Conservation (phyloP, 2,329 filamentous ascomycete species). For the Colletotrichum cordylinicola region DNA sequence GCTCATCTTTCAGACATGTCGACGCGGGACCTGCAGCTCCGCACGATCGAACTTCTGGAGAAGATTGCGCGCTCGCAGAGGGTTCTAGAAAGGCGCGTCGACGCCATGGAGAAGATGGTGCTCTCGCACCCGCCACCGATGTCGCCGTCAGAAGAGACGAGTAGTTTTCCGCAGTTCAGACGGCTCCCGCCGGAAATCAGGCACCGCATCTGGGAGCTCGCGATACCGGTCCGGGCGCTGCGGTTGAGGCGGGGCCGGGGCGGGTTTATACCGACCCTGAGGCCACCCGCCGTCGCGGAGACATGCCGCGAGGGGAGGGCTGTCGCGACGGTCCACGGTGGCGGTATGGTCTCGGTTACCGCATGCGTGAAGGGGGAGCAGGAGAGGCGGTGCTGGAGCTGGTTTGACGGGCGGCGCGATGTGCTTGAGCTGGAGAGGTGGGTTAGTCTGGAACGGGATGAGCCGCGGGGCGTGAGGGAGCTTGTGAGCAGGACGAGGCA, state of each 20-base stretch:
- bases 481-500: neutral
- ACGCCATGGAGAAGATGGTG: conserved; percentile 2
- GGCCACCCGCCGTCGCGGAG: neutral
- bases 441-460: neutral
- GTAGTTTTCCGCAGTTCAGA: conserved; percentile 4
- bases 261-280: neutral
- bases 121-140: neutral
- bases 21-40: neutral
- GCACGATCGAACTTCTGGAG: conserved; percentile 2
- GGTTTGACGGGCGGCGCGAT: conserved; percentile 7
- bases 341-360: neutral
- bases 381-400: neutral
- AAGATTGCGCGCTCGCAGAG: conserved; percentile 13
- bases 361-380: neutral
- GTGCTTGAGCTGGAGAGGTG: conserved; percentile 14
- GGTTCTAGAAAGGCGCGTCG: neutral
- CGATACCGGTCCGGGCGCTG: neutral
- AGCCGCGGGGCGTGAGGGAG: neutral
- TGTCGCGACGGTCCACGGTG: conserved; percentile 1
- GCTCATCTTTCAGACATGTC: neutral
- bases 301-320: conserved; percentile 6
- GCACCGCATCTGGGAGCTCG: conserved; percentile 1
- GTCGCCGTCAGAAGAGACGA: neutral
- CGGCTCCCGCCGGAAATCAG: conserved; percentile 13
- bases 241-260: neutral